phyloP scores from a whole-genome alignment of 2,329 filamentous ascomycete genomes.

The Paraphoma sp. region DNA sequence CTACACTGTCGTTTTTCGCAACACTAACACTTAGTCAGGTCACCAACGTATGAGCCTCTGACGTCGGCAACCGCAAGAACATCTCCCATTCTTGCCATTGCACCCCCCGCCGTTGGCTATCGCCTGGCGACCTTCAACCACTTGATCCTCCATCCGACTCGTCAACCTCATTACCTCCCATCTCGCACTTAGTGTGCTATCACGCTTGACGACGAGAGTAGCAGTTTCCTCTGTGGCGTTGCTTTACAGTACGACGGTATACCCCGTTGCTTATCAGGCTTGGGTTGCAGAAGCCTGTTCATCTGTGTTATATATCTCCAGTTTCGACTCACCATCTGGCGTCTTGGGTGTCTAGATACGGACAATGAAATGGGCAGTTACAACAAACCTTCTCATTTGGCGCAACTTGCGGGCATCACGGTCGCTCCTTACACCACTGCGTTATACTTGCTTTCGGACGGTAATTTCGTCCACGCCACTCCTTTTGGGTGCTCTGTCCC shows the following conservation, averaged over 20 bases:
- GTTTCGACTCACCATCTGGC: slow-evolving; percentile 8
- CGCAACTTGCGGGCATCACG: slow-evolving; percentile 17
- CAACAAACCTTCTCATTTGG: slow-evolving; percentile 8
- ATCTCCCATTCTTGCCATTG: neutral
- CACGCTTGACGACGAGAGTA: slow-evolving; percentile 43
- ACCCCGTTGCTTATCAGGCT: slow-evolving; percentile 22
- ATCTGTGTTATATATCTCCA: slow-evolving; percentile 27
- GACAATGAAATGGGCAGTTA: slow-evolving; percentile 23
- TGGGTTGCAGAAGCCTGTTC: slow-evolving; percentile 9
- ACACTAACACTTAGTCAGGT: slow-evolving; percentile 34
- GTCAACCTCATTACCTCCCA: slow-evolving; percentile 22
- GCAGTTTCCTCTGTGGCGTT: slow-evolving; percentile 26
- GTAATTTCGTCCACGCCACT: slow-evolving; percentile 25
- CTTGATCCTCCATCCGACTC: slow-evolving; percentile 14
- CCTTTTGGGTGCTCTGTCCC: slow-evolving; percentile 14
- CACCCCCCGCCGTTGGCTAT: slow-evolving; percentile 11
- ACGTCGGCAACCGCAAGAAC: slow-evolving; percentile 8
- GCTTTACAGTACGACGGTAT: slow-evolving; percentile 25
- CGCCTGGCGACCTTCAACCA: slow-evolving; percentile 10
- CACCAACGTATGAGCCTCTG: slow-evolving; percentile 41
- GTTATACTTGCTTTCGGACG: slow-evolving; percentile 15
- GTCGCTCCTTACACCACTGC: slow-evolving; percentile 12
- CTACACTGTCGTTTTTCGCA: slow-evolving; percentile 1
- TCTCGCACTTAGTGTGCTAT: slow-evolving; percentile 32
- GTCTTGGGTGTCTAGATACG: slow-evolving; percentile 22